Evolutionary conservation across 139 green algal genomes (phyloP).

Genomic region (Zygnema circumcarinatum): DNA sequence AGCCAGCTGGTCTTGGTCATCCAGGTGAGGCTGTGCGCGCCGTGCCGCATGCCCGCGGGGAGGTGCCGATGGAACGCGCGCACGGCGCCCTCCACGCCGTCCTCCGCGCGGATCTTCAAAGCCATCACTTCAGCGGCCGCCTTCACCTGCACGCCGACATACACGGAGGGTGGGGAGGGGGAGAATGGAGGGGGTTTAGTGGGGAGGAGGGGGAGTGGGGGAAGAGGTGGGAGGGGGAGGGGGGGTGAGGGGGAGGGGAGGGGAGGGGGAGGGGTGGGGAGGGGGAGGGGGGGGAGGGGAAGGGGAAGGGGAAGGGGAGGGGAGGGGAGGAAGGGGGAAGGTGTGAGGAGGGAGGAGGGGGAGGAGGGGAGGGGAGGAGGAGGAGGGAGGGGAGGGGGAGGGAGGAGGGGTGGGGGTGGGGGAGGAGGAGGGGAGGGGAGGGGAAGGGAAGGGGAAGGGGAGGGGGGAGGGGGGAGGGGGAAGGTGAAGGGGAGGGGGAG

Average conservation of each 20-base stretch:
- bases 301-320: background rate
- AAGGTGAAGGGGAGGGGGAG: too few relatives aligned
- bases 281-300: background rate
- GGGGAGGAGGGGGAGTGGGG: too few relatives aligned
- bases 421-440: too few relatives aligned
- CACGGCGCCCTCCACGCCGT: slow-evolving; percentile 44
- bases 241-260: background rate
- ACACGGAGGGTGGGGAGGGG: background rate
- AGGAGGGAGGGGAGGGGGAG: background rate
- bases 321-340: background rate
- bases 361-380: background rate
- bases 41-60: background rate
- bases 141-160: slow-evolving; percentile 33
- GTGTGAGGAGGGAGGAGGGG: background rate
- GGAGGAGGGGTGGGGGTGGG: too few relatives aligned
- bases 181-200: background rate
- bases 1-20: background rate
- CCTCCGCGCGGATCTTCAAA: slow-evolving; percentile 8
- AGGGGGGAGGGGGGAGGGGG: background rate
- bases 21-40: background rate
- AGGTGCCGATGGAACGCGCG: slow-evolving; percentile 50
- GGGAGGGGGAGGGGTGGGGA: background rate
- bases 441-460: background rate
- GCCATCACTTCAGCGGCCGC: slow-evolving; percentile 13
- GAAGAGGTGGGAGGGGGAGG: background rate